phyloP scores from a whole-genome alignment of 441 rosid species.

The Croton laevigatus region DNA sequence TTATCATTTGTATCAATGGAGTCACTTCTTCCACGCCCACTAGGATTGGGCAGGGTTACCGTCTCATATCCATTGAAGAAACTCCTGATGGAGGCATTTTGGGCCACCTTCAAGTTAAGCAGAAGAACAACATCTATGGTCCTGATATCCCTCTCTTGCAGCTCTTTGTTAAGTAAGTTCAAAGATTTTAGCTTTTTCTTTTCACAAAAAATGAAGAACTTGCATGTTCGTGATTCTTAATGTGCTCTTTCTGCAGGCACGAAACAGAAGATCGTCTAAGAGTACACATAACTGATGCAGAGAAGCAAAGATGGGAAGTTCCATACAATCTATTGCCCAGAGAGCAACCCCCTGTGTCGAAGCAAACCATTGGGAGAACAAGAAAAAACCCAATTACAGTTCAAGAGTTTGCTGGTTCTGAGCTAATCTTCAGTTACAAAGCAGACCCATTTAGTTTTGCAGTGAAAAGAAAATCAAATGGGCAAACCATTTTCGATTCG shows the following conservation, averaged over 20 bases:
- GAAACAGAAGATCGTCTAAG: conserved; percentile 71
- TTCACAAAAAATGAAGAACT: too few species aligned
- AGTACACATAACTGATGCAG: conserved; percentile 82
- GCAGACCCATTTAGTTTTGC: conserved; percentile 85
- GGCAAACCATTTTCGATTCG: conserved; percentile 77
- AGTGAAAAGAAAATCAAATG: conserved; percentile 72
- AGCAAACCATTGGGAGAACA: conserved; percentile 46
- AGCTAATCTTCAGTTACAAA: conserved; percentile 58
- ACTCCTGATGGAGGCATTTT: conserved; percentile 71
- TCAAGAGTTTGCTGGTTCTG: conserved; percentile 55
- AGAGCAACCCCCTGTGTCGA: conserved; percentile 57
- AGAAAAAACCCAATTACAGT: conserved; percentile 47
- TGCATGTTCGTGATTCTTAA: not conserved
- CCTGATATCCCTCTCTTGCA: conserved; percentile 72
- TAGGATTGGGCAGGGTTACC: conserved; percentile 86
- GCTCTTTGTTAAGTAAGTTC: conserved; percentile 72
- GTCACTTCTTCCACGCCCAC: conserved; percentile 30
- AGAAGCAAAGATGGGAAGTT: conserved; percentile 88
- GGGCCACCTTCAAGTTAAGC: conserved; percentile 74
- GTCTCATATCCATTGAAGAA: conserved; percentile 69
- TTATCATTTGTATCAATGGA: conserved; percentile 24
- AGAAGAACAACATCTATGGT: conserved; percentile 70
- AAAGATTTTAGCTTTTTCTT: not conserved
- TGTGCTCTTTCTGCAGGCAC: conserved; percentile 46
- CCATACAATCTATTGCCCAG: conserved; percentile 82